phyloP scores from a whole-genome alignment of 2,329 filamentous ascomycete genomes.

The Cladosporium austrohemisphaericum region DNA sequence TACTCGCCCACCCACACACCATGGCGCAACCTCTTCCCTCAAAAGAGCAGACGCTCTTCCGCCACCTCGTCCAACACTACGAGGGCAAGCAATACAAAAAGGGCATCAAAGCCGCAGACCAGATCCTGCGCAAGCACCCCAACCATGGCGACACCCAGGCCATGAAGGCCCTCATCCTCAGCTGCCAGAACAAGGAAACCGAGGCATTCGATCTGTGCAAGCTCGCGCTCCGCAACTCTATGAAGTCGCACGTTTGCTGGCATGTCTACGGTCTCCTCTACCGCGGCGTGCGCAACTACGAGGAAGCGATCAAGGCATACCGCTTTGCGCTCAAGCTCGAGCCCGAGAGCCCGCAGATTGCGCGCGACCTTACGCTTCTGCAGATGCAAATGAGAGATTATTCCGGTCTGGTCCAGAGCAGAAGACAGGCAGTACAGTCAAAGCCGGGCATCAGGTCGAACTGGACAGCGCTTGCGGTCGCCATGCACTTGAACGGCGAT shows the following conservation, averaged over 20 bases:
- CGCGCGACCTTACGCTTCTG: slow-evolving; percentile 85
- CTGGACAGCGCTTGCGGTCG: slow-evolving; percentile 96
- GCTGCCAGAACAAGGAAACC: slow-evolving; percentile 83
- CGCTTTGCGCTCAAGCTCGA: slow-evolving; percentile 91
- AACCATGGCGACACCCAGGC: slow-evolving; percentile 97
- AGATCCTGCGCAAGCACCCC: slow-evolving; percentile 90
- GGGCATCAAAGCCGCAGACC: slow-evolving; percentile 89
- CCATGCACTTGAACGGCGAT: slow-evolving; percentile 85
- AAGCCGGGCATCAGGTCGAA: slow-evolving; percentile 80
- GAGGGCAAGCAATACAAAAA: slow-evolving; percentile 98
- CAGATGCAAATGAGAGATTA: slow-evolving; percentile 98
- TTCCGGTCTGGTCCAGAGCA: slow-evolving; percentile 85
- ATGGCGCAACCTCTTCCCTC: slow-evolving; percentile 60
- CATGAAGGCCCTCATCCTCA: slow-evolving; percentile 98
- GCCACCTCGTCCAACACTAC: slow-evolving; percentile 90
- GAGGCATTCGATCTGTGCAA: slow-evolving; percentile 94
- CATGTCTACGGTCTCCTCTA: slow-evolving; percentile 96
- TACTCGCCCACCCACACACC: background rate
- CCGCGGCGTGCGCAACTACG: slow-evolving; percentile 92
- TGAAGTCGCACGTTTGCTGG: slow-evolving; percentile 99
- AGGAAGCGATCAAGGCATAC: slow-evolving; percentile 98
- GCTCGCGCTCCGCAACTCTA: slow-evolving; percentile 86
- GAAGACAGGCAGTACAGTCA: slow-evolving; percentile 80
- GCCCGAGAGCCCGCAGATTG: slow-evolving; percentile 90
- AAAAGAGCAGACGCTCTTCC: slow-evolving; percentile 93